Base-by-base conservation (phyloP, 306 rosid genomes). In the Quercus rubra region DNA sequence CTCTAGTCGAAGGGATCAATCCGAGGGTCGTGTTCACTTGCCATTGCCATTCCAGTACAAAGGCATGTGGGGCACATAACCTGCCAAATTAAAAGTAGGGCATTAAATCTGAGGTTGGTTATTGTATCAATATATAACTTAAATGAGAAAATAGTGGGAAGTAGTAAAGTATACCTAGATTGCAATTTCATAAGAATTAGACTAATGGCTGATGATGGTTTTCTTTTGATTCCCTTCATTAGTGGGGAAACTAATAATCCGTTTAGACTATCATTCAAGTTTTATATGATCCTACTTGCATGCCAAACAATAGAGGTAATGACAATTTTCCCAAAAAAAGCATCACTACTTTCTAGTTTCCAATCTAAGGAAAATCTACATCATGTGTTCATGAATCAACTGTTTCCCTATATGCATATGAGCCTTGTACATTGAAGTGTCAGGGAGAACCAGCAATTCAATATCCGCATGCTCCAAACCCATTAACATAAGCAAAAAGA, bases 21-120 rank as follows among this genome's bases (percentile, higher is more conserved):
- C 31, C 98, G 90, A 23, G 95, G 99, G 70, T 95, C 99, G 57
- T 92, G 99, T 79, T 95, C 99, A 30, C 99, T 95, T 13, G 99
- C 98, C 99, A 95, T 95, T 20, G 94, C 99, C 98, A 92, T 92
- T 83, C 99, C 99, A 19, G 99, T 95, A 81, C 99, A 95, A 46
- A 95, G 98, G 81, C 99, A 95, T 35, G 99, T 95, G 12, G 99
- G 97, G 77, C 99, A 95, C 99, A 92, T 92, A 67, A 95, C 99
- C 99, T 95, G 89, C 83, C 84, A 79, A 28, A 74, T 81, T 9
- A 43, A 17, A 51, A 73, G 27, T 7, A 0, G 5, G 58, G 1
- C 70, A 49, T 67, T 73, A 51, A 21, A 76, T 57, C 58, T 57
- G 49, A 78, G 38, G 14, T 63, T 62, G 17, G 6, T 28, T 19